Conservation (phyloP, 2,329 filamentous ascomycete genomes). For the Neophaeococcomyces aloes region DNA sequence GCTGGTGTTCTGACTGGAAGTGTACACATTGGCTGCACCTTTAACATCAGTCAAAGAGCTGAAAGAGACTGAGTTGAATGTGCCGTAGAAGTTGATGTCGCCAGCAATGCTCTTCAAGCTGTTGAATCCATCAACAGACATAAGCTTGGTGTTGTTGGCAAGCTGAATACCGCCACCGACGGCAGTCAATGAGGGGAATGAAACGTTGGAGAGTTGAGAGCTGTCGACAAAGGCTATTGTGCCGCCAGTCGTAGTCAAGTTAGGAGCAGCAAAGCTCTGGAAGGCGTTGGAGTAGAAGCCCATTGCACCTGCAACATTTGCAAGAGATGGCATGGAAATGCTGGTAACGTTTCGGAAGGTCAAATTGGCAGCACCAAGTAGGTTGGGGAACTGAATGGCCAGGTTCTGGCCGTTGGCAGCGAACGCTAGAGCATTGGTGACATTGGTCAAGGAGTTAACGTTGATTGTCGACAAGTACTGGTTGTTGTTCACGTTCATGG, state of each 20-base stretch:
- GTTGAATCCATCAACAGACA: conserved; percentile 55
- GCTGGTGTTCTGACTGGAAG: conserved; percentile 48
- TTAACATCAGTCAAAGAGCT: conserved; percentile 56
- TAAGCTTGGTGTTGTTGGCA: conserved; percentile 76
- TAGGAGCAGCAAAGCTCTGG: conserved; percentile 34
- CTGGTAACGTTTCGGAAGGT: conserved; percentile 70
- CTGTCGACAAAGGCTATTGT: conserved; percentile 50
- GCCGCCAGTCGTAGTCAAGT: conserved; percentile 37
- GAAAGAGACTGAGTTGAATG: conserved; percentile 66
- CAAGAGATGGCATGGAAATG: conserved; percentile 63
- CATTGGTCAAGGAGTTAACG: conserved; percentile 62
- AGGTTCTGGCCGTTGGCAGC: conserved; percentile 69
- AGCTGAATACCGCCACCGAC: conserved; percentile 74
- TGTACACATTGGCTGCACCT: conserved; percentile 61
- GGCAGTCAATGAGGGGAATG: conserved; percentile 55
- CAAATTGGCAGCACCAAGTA: conserved; percentile 68
- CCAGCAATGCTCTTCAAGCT: conserved; percentile 60
- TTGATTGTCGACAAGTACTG: conserved; percentile 62
- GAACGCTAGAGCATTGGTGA: conserved; percentile 61
- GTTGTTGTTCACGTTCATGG: conserved; percentile 87
- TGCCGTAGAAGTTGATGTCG: conserved; percentile 74
- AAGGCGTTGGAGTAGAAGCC: conserved; percentile 68
- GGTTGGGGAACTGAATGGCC: conserved; percentile 63
- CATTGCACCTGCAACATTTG: conserved; percentile 64
- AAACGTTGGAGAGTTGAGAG: conserved; percentile 57